Conservation (phyloP, 805 yeast genomes). For the Lipomyces sp. region DNA sequence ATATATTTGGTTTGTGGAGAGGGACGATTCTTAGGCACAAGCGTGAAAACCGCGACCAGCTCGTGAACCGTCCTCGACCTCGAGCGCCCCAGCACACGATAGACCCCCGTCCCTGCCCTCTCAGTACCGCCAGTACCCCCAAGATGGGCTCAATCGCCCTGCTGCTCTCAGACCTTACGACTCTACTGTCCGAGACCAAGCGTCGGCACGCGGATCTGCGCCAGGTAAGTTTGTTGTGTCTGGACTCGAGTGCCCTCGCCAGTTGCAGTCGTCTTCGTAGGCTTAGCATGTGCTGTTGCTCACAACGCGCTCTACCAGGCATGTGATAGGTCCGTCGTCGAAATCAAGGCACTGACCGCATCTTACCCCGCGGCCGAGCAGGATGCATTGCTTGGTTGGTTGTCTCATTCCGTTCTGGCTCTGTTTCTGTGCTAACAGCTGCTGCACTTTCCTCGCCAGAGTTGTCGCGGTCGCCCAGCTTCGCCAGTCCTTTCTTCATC, state of each 20-base stretch:
- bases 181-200: conserved; percentile 64
- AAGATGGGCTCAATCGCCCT: conserved; percentile 48
- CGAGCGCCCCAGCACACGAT: background rate
- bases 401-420: background rate
- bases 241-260: conserved; percentile 7
- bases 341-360: conserved; percentile 17
- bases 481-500: conserved; percentile 64
- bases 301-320: conserved; percentile 28
- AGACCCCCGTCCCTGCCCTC: background rate
- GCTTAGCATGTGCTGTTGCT: too few species aligned
- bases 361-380: conserved; percentile 30
- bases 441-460: conserved; percentile 17
- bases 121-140: background rate
- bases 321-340: conserved; percentile 29
- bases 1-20: too few species aligned
- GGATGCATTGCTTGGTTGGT: conserved; percentile 31
- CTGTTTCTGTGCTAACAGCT: background rate
- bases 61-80: too few species aligned
- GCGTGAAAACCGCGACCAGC: too few species aligned
- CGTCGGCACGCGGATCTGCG: conserved; percentile 68
- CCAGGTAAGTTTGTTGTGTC: conserved; percentile 41
- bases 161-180: conserved; percentile 56
- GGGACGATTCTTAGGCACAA: too few species aligned
- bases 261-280: conserved; percentile 14
- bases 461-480: conserved; percentile 49